Base-by-base conservation (phyloP, 305 asterid species). In the Rubia tinctorum region DNA sequence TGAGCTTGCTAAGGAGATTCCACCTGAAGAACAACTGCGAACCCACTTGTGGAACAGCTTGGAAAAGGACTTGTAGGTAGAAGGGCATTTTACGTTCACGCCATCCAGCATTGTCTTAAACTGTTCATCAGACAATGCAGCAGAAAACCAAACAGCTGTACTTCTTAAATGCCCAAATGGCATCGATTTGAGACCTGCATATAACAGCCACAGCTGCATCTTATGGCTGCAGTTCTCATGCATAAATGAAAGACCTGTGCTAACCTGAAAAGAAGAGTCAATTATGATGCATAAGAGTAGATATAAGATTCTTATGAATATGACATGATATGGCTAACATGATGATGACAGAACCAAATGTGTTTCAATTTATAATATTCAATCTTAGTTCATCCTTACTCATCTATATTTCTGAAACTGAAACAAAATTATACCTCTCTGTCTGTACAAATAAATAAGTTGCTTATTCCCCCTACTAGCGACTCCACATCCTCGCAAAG, bases 91-190 rank as follows among this genome's bases (percentile, higher is more conserved):
- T 56, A 76, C 67, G 69, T 82, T 81, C 69, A 90, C 68, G 77
- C 66, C 86, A 77, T 76, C 80, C 75, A 88, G 80, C 80, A 91
- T 74, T 45, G 82, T 79, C 76, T 75, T 82, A 40, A 85, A 80
- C 77, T 89, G 90, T 42, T 78, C 82, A 79, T 86, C 90, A 10
- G 83, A 84, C 59, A 91, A 80, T 66, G 87, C 82, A 80, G 90
- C 72, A 71, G 92, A 88, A 84, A 88, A 88, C 97, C 96, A 91
- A 77, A 85, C 77, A 66, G 83, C 77, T 3, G 86, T 79, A 78
- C 87, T 86, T 79, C 81, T 88, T 66, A 91, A 88, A 79, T 89
- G 77, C 72, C 97, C 97, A 72, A 91, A 89, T 30, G 96, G 97
- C 91, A 91, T 89, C 79, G 84, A 85, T 60, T 76, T 81, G 51